A percentile compares a stretch with the other conserved stretches of the same genome.
These are phyloP conservation scores for Allomyces arbusculus DNA, from an alignment of 192 early-diverging fungal genomes.

Conservation along the genomic window DNA sequence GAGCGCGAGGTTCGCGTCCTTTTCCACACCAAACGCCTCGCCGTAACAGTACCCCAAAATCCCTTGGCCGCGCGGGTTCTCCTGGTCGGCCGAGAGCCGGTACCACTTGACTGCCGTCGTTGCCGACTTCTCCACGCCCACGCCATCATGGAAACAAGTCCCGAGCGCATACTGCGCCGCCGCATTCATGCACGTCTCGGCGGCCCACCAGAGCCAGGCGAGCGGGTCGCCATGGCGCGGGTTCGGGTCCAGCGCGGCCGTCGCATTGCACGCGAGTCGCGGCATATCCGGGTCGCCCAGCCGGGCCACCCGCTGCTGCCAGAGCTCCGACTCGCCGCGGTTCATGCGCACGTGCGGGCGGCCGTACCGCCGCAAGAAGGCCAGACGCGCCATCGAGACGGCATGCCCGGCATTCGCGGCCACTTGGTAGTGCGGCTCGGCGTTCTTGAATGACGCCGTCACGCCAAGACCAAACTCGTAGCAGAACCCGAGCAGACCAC, in stretches of 20 bases:
- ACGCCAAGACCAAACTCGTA: slow-evolving; percentile 70
- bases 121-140: slow-evolving; percentile 43
- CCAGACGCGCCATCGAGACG: slow-evolving; percentile 43
- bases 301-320: slow-evolving; percentile 36
- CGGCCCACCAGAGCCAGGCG: slow-evolving; percentile 40
- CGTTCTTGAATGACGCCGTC: slow-evolving; percentile 29
- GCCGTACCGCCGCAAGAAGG: slow-evolving; percentile 61
- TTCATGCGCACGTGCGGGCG: slow-evolving; percentile 57
- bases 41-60: slow-evolving; percentile 73
- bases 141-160: slow-evolving; percentile 58
- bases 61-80: slow-evolving; percentile 32
- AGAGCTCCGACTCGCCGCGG: slow-evolving; percentile 57
- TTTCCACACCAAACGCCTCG: slow-evolving; percentile 46
- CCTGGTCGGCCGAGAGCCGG: slow-evolving; percentile 34
- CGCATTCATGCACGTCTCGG: slow-evolving; percentile 26
- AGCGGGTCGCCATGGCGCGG: slow-evolving; percentile 13
- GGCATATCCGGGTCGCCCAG: slow-evolving; percentile 15
- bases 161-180: slow-evolving; percentile 51
- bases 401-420: slow-evolving; percentile 41
- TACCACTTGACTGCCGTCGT: slow-evolving; percentile 53
- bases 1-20: slow-evolving; percentile 43
- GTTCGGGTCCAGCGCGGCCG: not conserved
- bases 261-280: not conserved
- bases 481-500: slow-evolving; percentile 56
- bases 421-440: slow-evolving; percentile 41